These are phyloP conservation scores for Trichoderma afroharzianum DNA, from an alignment of 2,329 filamentous ascomycete species.

Conservation along the genomic window DNA sequence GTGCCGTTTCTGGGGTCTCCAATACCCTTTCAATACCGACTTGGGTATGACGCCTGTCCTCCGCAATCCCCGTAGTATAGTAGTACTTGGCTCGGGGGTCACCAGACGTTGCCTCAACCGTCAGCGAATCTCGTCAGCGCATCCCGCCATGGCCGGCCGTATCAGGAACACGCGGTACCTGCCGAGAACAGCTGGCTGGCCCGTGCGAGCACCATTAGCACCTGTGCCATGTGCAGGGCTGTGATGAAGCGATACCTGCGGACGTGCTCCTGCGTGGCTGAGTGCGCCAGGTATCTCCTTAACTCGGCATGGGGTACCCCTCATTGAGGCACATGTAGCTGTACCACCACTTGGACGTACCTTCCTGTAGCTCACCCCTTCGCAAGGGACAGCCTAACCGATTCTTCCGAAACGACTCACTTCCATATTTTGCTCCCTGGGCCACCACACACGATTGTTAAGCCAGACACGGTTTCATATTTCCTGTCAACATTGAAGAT, in stretches of 20 bases:
- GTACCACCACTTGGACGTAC: background rate
- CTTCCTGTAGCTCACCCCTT: conserved; percentile 7
- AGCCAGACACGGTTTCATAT: conserved; percentile 3
- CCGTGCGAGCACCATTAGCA: conserved; percentile 5
- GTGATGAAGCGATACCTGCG: conserved; percentile 5
- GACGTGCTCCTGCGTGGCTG: background rate
- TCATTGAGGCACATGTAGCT: conserved; percentile 4
- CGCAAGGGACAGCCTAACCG: conserved; percentile 12
- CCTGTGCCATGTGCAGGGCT: conserved; percentile 5
- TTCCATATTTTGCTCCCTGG: conserved; percentile 2
- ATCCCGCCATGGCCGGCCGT: conserved; percentile 5
- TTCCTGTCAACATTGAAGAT: background rate
- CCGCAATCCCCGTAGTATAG: background rate
- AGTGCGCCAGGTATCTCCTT: background rate
- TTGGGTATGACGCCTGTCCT: background rate
- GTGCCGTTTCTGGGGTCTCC: background rate
- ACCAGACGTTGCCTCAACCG: conserved; percentile 9
- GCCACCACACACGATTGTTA: conserved; percentile 10
- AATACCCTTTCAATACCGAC: background rate
- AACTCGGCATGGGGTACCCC: conserved; percentile 7
- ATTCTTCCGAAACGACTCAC: conserved; percentile 17
- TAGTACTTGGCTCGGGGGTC: background rate
- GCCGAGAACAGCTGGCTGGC: conserved; percentile 5
- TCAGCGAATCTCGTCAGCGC: conserved; percentile 17
- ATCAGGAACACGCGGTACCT: conserved; percentile 17